phyloP scores from a whole-genome alignment of 164 flowering plant species.

The Saururus chinensis region DNA sequence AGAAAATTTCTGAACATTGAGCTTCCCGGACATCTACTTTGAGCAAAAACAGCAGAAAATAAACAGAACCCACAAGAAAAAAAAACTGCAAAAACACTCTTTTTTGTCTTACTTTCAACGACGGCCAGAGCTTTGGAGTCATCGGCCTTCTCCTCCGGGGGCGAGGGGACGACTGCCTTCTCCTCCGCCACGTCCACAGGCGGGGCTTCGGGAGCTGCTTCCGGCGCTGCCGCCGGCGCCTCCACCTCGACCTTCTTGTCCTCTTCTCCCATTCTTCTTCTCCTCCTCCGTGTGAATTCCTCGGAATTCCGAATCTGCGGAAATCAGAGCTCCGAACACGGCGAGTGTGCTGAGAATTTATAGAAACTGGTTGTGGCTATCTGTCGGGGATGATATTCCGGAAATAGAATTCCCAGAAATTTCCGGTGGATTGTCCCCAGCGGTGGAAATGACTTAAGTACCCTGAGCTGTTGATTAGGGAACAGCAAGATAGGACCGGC shows the following conservation, averaged over 20 bases:
- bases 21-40: neutral
- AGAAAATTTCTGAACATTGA: neutral
- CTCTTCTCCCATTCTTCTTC: constrained; percentile 19
- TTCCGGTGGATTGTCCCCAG: no score
- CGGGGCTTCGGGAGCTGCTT: constrained; percentile 9
- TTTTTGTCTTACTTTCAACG: constrained; percentile 29
- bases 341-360: no score
- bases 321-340: neutral
- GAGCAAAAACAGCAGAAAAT: neutral
- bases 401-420: no score
- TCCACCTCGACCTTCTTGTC: constrained; percentile 13
- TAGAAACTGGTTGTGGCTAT: no score
- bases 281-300: neutral
- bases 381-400: no score
- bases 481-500: no score
- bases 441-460: no score
- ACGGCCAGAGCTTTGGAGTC: constrained; percentile 45
- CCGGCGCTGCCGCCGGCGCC: constrained; percentile 3
- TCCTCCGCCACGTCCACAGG: constrained; percentile 18
- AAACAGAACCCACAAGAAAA: neutral
- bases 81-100: neutral
- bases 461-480: no score
- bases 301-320: neutral
- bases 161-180: constrained; percentile 26
- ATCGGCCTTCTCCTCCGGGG: constrained; percentile 25